A percentile compares a stretch with the other conserved stretches of the same genome.
Evolutionary conservation across 495 filamentous ascomycete genomes (phyloP).

Genomic region (Amorphotheca resinae): DNA sequence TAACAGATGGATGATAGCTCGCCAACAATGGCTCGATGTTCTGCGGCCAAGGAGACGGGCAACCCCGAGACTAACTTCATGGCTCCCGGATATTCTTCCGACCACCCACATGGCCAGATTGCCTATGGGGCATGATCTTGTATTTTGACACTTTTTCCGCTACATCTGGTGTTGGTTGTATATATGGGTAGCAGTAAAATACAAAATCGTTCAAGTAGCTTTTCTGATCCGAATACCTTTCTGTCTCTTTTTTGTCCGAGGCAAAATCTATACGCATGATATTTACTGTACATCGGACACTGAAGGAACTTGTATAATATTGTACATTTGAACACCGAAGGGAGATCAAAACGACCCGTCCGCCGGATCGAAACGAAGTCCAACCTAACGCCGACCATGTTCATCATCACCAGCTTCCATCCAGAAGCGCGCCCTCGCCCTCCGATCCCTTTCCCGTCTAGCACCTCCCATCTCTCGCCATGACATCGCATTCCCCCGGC

Average conservation of each 20-base stretch:
- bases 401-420: conserved; percentile 5
- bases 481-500: background rate
- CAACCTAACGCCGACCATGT: conserved; percentile 18
- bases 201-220: conserved; percentile 9
- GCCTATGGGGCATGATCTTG: conserved; percentile 18
- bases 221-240: no score
- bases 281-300: no score
- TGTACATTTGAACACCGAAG: conserved; percentile 15
- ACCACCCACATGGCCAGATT: conserved; percentile 12
- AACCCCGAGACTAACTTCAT: conserved; percentile 74
- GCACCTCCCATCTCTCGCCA: background rate
- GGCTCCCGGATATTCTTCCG: conserved; percentile 46
- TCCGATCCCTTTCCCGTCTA: background rate
- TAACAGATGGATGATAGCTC: conserved; percentile 50
- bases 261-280: no score
- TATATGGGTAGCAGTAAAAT: conserved; percentile 21
- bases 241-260: no score
- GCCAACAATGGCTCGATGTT: conserved; percentile 94
- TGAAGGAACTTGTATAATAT: no score
- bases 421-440: background rate
- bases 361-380: conserved; percentile 14
- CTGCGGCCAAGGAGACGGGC: conserved; percentile 59
- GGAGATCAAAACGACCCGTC: conserved; percentile 4
- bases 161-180: conserved; percentile 19
- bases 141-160: conserved; percentile 15